These are phyloP conservation scores for Xylaria curta DNA, from an alignment of 495 filamentous ascomycete genomes.

Conservation along the genomic window DNA sequence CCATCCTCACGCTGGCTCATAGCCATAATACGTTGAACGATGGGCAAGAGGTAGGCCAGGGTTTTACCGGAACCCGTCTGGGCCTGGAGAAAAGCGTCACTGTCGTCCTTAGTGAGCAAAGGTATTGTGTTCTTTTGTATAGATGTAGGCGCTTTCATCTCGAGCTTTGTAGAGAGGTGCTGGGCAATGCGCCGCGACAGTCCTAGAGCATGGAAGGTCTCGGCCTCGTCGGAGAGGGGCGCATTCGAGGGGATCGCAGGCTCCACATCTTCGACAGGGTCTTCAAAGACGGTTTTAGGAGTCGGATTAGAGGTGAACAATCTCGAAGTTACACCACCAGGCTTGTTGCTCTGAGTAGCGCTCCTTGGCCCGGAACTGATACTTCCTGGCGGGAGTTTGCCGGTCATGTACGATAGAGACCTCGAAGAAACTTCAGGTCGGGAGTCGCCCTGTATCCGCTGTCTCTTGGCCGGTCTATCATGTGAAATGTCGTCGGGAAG, in stretches of 20 bases:
- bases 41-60: slow-evolving; percentile 87
- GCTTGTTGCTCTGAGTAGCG: slow-evolving; percentile 40
- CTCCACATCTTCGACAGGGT: slow-evolving; percentile 49
- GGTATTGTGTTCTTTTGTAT: slow-evolving; percentile 90
- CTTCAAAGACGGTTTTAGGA: slow-evolving; percentile 62
- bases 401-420: slow-evolving; percentile 31
- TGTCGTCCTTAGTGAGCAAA: slow-evolving; percentile 77
- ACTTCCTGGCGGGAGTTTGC: slow-evolving; percentile 24
- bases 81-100: slow-evolving; percentile 94
- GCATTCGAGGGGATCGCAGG: slow-evolving; percentile 87
- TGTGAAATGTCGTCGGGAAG: slow-evolving; percentile 31
- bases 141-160: slow-evolving; percentile 88
- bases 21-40: slow-evolving; percentile 84
- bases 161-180: slow-evolving; percentile 83
- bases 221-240: slow-evolving; percentile 81
- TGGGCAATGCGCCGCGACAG: slow-evolving; percentile 77
- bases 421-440: slow-evolving; percentile 26
- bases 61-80: slow-evolving; percentile 98
- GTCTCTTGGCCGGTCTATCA: slow-evolving; percentile 50
- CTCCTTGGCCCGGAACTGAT: slow-evolving; percentile 31
- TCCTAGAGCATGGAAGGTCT: slow-evolving; percentile 83
- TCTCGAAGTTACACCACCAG: slow-evolving; percentile 74
- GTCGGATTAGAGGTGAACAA: slow-evolving; percentile 88
- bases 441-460: slow-evolving; percentile 38
- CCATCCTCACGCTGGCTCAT: slow-evolving; percentile 65